Percentiles rank a stretch among this genome's conserved stretches.
Evolutionary conservation across 2,329 filamentous ascomycete genomes (phyloP).

Genomic region (Pseudogymnoascus verrucosus): DNA sequence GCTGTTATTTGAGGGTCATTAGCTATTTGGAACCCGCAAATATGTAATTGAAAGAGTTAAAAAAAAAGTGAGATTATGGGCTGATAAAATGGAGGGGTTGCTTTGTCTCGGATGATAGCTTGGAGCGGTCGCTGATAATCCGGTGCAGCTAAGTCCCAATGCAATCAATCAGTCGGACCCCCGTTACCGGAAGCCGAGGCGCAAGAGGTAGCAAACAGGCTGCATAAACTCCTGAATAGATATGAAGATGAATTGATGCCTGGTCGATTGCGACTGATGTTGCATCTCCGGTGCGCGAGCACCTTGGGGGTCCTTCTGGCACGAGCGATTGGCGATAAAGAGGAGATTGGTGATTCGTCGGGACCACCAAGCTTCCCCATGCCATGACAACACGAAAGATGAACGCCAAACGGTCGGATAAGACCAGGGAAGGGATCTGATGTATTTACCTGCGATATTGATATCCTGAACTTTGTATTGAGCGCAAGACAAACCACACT

Average conservation of each 20-base stretch:
- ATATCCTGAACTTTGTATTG: neutral
- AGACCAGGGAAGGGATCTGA: neutral
- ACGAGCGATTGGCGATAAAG: constrained; percentile 8
- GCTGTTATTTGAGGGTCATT: neutral
- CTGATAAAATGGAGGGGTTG: neutral
- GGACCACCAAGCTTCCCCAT: constrained; percentile 2
- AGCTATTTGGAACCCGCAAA: constrained; percentile 1
- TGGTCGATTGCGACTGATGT: neutral
- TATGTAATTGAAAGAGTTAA: neutral
- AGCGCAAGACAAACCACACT: neutral
- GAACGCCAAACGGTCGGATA: neutral
- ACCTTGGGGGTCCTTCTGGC: constrained; percentile 3
- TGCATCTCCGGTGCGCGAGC: neutral
- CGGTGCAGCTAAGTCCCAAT: neutral
- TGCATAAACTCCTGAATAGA: neutral
- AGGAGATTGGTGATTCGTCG: constrained; percentile 5
- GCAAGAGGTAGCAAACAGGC: neutral
- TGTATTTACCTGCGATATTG: neutral
- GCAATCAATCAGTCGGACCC: neutral
- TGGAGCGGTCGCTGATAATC: neutral
- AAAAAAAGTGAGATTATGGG: neutral
- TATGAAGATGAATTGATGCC: neutral
- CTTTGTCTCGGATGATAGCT: constrained; percentile 5
- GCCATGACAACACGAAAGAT: constrained; percentile 6
- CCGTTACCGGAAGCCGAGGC: neutral